Evolutionary conservation across 2,329 filamentous ascomycete species (phyloP).

Genomic region (Penicillium vulpinum): DNA sequence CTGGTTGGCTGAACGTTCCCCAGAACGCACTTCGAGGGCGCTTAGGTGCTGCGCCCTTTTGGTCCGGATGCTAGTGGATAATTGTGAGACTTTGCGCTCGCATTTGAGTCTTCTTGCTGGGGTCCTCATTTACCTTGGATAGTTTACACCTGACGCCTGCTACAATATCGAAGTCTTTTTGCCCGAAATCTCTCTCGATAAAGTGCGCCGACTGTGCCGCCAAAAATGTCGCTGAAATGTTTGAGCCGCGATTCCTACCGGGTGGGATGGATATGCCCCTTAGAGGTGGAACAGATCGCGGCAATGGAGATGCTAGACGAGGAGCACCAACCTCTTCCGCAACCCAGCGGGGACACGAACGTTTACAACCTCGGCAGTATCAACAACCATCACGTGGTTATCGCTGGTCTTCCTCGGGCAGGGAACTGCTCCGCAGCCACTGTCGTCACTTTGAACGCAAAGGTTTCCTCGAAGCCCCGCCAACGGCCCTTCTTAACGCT

Average conservation of each 20-base stretch:
- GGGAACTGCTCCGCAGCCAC: slow-evolving; percentile 18
- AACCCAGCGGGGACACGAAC: slow-evolving; percentile 12
- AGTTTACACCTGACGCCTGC: no score
- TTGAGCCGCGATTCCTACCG: slow-evolving; percentile 11
- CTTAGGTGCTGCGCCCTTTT: no score
- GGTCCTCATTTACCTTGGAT: no score
- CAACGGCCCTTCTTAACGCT: slow-evolving; percentile 15
- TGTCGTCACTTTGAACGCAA: slow-evolving; percentile 20
- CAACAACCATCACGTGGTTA: slow-evolving; percentile 21
- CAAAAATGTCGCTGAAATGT: not conserved
- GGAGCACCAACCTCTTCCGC: slow-evolving; percentile 11
- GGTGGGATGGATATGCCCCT: slow-evolving; percentile 20
- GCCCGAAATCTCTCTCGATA: no score
- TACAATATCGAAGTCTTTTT: no score
- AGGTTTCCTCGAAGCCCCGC: slow-evolving; percentile 14
- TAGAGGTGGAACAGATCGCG: slow-evolving; percentile 22
- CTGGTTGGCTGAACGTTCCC: no score
- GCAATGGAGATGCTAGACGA: slow-evolving; percentile 24
- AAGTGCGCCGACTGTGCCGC: not conserved
- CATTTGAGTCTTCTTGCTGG: no score
- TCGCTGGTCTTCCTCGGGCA: slow-evolving; percentile 13
- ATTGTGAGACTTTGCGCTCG: no score
- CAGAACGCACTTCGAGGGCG: no score
- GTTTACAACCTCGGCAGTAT: slow-evolving; percentile 20
- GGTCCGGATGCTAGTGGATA: no score